Evolutionary conservation across 163 green algal genomes (phyloP).

Genomic region (Dunaliella salina): DNA sequence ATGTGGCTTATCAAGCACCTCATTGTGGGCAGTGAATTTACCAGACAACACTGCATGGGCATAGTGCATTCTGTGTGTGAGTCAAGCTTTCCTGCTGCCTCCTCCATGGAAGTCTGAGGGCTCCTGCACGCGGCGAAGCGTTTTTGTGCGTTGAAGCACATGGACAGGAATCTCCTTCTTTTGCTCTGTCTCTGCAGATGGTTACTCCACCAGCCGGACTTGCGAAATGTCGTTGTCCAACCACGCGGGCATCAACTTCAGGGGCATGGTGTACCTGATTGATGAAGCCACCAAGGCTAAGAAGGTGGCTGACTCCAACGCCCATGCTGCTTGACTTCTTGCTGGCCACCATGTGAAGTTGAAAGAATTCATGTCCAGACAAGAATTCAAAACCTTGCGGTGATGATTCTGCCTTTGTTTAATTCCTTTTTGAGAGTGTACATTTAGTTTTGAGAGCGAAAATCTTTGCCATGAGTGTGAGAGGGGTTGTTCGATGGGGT

Average conservation of each 20-base stretch:
- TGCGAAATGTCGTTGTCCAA: slow-evolving; percentile 92
- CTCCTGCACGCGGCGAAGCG: too few species aligned
- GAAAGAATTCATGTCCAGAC: too few species aligned
- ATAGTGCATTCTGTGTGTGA: too few species aligned
- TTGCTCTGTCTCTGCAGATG: slow-evolving; percentile 53
- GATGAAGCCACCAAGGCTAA: slow-evolving; percentile 84
- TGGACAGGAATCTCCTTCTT: not conserved
- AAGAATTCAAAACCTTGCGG: not conserved
- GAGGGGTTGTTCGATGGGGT: too few species aligned
- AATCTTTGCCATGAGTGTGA: too few species aligned
- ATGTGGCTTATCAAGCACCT: too few species aligned
- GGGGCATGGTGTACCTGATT: slow-evolving; percentile 85
- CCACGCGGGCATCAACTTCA: slow-evolving; percentile 87
- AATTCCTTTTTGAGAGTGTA: not conserved
- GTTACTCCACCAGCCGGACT: slow-evolving; percentile 88
- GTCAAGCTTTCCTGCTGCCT: too few species aligned
- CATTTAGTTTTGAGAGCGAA: not conserved
- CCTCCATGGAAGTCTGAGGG: too few species aligned
- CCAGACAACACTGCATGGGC: too few species aligned
- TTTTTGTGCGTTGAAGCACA: too few species aligned
- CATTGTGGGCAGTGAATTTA: too few species aligned
- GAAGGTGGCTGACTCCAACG: slow-evolving; percentile 17
- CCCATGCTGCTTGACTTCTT: not conserved
- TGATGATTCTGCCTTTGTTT: not conserved
- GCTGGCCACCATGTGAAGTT: not conserved